Base-by-base conservation (phyloP, 116 monocot species). In the Cymodocea nodosa region DNA sequence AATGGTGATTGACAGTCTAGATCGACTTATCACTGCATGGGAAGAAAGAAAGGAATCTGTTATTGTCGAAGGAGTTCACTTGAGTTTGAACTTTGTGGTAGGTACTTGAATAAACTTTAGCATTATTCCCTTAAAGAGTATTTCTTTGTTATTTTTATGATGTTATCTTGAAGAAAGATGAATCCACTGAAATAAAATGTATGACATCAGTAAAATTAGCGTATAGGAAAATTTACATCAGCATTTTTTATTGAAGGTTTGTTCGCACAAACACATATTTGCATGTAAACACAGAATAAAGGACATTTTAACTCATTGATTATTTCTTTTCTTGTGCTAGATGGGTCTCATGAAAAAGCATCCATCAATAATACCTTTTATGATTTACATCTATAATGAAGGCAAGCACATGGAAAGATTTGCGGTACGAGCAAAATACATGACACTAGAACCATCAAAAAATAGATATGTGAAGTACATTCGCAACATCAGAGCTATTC, bases 301-400 rank as follows among this genome's bases (percentile, higher is more conserved):
- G 44, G 44, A 44, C 0, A 44, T 44, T 44, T 44, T 44, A 6
- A 11, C 44, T 44, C 11, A 44, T 44, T 11, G 11, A 0, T 0
- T 44, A 44, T 44, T 44, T 61, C 34, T 61, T 37, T 65, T 59
- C 37, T n/a, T 72, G 22, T 82, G 56, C n/a, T 70, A 94, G 93
- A 94, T 94, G 93, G 86, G 93, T 20, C 82, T 94, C 18, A 94
- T 94, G 93, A 94, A 82, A 68, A 94, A 84, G 69, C 93, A 94
- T 67, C 89, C 89, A 22, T 94, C 89, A 9, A 84, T 94, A 40
- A 79, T 94, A 63, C 93, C 93, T 22, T 94, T 89, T 71, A 94
- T 89, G 93, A 72, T 94, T 55, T 89, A 89, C 67, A 94, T 94
- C 39, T 70, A 86, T 17, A 86, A 86, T 56, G 93, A 94, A 73